A percentile compares a stretch with the other conserved stretches of the same genome.
These are phyloP conservation scores for Mycoemilia scoparia DNA, from an alignment of 192 early-diverging fungal genomes.

Conservation along the genomic window DNA sequence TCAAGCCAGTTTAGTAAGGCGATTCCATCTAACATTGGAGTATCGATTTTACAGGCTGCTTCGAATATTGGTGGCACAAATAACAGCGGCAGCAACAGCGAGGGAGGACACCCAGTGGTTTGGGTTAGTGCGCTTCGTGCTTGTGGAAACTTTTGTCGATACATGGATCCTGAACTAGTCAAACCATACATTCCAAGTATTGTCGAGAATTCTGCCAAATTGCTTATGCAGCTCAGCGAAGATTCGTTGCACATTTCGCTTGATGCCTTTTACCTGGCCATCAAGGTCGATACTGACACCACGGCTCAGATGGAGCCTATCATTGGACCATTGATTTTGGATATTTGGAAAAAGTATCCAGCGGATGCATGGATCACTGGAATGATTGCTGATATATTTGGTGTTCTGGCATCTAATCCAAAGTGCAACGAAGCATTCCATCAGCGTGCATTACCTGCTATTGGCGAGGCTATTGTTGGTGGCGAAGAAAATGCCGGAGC, in stretches of 20 bases:
- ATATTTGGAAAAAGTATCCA: constrained; percentile 62
- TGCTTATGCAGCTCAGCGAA: constrained; percentile 23
- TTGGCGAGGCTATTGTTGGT: constrained; percentile 35
- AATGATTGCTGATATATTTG: constrained; percentile 61
- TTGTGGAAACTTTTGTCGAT: constrained; percentile 21
- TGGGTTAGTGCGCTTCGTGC: constrained; percentile 28
- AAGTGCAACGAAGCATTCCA: constrained; percentile 45
- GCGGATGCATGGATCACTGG: constrained; percentile 60
- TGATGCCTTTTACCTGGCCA: constrained; percentile 18
- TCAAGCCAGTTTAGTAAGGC: constrained; percentile 57
- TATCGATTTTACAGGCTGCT: constrained; percentile 60
- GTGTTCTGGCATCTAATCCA: constrained; percentile 49
- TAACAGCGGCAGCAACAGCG: too few relatives aligned
- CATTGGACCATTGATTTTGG: constrained; percentile 50
- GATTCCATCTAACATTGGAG: constrained; percentile 43
- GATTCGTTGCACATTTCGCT: constrained; percentile 29
- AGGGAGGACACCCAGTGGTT: constrained; percentile 14
- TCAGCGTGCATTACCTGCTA: constrained; percentile 50
- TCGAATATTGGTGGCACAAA: constrained; percentile 38
- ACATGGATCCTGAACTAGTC: constrained; percentile 9
- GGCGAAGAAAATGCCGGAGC: constrained; percentile 12
- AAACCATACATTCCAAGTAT: constrained; percentile 15
- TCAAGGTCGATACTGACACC: constrained; percentile 47
- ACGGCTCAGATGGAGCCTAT: constrained; percentile 53
- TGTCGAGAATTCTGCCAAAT: constrained; percentile 16